Evolutionary conservation across 2,329 filamentous ascomycete species (phyloP).

Genomic region (Colletotrichum sublineola): DNA sequence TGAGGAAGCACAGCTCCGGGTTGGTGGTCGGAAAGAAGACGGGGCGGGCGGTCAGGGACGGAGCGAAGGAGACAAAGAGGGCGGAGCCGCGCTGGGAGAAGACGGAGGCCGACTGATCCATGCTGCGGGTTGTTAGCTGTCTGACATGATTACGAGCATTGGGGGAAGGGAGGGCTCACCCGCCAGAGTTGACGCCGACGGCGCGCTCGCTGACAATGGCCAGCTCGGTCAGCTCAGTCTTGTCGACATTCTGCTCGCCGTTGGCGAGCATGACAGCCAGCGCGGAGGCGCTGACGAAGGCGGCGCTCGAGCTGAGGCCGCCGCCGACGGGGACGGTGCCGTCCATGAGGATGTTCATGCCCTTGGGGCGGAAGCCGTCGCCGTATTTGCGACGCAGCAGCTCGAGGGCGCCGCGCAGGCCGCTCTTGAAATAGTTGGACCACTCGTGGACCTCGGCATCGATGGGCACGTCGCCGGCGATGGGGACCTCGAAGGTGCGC

Average conservation of each 20-base stretch:
- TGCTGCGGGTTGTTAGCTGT: conserved; percentile 63
- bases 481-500: conserved; percentile 79
- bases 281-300: conserved; percentile 91
- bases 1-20: conserved; percentile 89
- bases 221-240: conserved; percentile 91
- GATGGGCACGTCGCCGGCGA: conserved; percentile 77
- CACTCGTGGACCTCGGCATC: conserved; percentile 90
- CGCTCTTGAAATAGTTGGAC: conserved; percentile 99
- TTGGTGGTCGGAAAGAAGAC: conserved; percentile 85
- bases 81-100: conserved; percentile 89
- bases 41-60: conserved; percentile 79
- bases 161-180: conserved; percentile 61
- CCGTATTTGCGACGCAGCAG: conserved; percentile 76
- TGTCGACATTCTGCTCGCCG: conserved; percentile 82
- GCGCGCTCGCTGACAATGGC: conserved; percentile 94
- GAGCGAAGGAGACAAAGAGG: conserved; percentile 90
- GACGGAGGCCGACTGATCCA: conserved; percentile 98
- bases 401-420: conserved; percentile 83
- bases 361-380: conserved; percentile 73
- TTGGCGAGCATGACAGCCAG: conserved; percentile 91
- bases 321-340: conserved; percentile 93
- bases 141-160: neutral
- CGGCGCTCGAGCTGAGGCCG: conserved; percentile 92
- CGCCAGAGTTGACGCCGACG: conserved; percentile 96
- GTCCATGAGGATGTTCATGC: conserved; percentile 91